Conservation (phyloP, 164 flowering plant genomes). For the Kalanchoe fedtschenkoi region DNA sequence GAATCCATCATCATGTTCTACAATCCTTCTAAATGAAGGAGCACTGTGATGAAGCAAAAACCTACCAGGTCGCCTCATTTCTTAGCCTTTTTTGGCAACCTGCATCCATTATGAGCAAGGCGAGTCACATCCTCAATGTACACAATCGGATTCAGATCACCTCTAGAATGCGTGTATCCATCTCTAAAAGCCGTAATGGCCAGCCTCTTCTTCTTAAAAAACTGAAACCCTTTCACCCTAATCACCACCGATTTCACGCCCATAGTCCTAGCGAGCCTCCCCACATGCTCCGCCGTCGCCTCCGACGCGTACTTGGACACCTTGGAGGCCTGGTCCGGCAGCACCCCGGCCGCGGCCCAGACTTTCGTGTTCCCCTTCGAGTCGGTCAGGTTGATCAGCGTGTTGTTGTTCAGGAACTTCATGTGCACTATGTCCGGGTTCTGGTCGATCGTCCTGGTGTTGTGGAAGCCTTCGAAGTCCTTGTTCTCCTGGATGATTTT, state of each 20-base stretch:
- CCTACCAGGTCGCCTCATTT: not conserved
- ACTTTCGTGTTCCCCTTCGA: conserved; percentile 1
- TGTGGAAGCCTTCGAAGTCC: not conserved
- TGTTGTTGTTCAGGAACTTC: not conserved
- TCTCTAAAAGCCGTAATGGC: conserved; percentile 2
- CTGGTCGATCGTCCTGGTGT: conserved; percentile 4
- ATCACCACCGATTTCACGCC: conserved; percentile 1
- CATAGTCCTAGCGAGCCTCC: not conserved
- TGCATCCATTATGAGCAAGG: conserved; percentile 1
- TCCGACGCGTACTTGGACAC: not conserved
- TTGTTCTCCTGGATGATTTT: not conserved
- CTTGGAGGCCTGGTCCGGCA: not conserved
- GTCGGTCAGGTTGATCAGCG: not conserved
- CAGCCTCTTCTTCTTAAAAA: conserved; percentile 4
- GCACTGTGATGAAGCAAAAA: not conserved
- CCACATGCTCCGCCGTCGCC: not conserved
- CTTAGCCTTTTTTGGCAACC: conserved; percentile 4
- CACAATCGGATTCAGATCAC: conserved; percentile 4
- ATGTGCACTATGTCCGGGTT: conserved; percentile 1
- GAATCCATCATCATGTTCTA: not conserved
- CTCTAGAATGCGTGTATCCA: conserved; percentile 1
- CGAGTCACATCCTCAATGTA: conserved; percentile 2
- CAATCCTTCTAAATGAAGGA: not conserved
- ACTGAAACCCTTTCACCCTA: conserved; percentile 3
- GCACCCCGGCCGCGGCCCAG: not conserved